Evolutionary conservation across 1,284 basidiomycete genomes (phyloP).

Genomic region (Marasmius oreades): DNA sequence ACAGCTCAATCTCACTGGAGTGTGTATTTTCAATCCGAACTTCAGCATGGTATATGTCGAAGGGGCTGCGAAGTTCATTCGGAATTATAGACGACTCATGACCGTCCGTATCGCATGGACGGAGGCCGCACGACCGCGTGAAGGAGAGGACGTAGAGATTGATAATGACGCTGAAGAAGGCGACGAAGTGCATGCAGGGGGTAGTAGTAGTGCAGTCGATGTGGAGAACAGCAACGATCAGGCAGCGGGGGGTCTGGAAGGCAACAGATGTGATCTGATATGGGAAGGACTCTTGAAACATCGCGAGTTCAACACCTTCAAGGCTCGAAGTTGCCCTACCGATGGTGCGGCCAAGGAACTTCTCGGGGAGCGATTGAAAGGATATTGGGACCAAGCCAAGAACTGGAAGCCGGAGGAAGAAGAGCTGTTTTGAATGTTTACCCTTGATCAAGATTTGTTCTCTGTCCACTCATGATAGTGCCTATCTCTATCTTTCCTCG

Average conservation of each 20-base stretch:
- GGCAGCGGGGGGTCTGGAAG: conserved; percentile 57
- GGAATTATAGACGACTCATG: conserved; percentile 89
- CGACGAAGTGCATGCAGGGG: conserved; percentile 14
- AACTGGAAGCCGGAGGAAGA: conserved; percentile 79
- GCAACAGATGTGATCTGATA: conserved; percentile 87
- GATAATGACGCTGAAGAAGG: conserved; percentile 15
- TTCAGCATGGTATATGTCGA: conserved; percentile 95
- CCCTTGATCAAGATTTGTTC: too few relatives aligned
- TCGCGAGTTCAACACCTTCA: conserved; percentile 78
- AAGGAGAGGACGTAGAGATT: conserved; percentile 29
- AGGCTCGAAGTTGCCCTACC: conserved; percentile 81
- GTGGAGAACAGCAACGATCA: conserved; percentile 27
- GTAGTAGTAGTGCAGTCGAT: conserved; percentile 12
- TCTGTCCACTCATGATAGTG: too few relatives aligned
- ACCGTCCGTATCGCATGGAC: conserved; percentile 91
- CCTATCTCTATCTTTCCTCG: too few relatives aligned
- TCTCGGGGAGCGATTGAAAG: conserved; percentile 77
- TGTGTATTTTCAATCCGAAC: conserved; percentile 85
- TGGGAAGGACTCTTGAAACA: conserved; percentile 93
- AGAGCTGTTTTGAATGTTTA: conserved; percentile 47
- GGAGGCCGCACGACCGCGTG: conserved; percentile 80
- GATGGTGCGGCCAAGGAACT: conserved; percentile 84
- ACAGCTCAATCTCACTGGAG: conserved; percentile 83
- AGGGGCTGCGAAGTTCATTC: conserved; percentile 83
- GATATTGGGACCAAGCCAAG: conserved; percentile 95